Evolutionary conservation across 306 rosid genomes (phyloP), one percentile per base, ranked within the genome.

Genomic region (Datisca glomerata): DNA sequence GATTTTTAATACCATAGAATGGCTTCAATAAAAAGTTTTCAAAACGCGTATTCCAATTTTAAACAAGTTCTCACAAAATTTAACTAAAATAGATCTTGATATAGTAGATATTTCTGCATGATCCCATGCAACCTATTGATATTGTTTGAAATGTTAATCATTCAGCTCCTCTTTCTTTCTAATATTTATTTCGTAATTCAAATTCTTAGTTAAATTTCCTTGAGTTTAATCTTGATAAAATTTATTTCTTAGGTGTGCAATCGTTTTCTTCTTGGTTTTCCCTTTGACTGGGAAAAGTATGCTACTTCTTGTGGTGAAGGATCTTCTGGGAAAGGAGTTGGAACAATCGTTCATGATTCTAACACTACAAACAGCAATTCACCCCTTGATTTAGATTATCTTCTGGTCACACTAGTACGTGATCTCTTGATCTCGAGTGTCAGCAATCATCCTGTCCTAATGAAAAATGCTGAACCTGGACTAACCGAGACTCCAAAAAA

Each of bases 191-290:
- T 46, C 12, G 24, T 13, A 19, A 32, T 15, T 8, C 27, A 23
- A 34, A 1, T 43, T 14, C 37, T 61, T 20, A 38, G 55, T 34
- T 49, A 12, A 18, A 49, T 10, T 18, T n/a, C n/a, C n/a, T n/a
- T n/a, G n/a, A n/a, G n/a, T n/a, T n/a, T n/a, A n/a, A n/a, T n/a
- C n/a, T n/a, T n/a, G n/a, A n/a, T n/a, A n/a, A n/a, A n/a, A n/a
- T n/a, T n/a, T n/a, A n/a, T n/a, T n/a, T n/a, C n/a, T n/a, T n/a
- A 85, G 91, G 62, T 80, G 42, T 86, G 68, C 47, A 48, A 41
- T 42, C 70, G 23, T 16, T 86, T 75, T 66, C 56, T 59, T 36
- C 35, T 70, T 33, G 94, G 94, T 33, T 86, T 86, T 73, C 96
- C 94, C 5, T 60, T 59, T 49, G 58, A 81, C 54, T 86, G 96